Evolutionary conservation across 768 basidiomycete species (phyloP), one percentile per base, ranked within the genome.

Genomic region (Serendipita sp.): DNA sequence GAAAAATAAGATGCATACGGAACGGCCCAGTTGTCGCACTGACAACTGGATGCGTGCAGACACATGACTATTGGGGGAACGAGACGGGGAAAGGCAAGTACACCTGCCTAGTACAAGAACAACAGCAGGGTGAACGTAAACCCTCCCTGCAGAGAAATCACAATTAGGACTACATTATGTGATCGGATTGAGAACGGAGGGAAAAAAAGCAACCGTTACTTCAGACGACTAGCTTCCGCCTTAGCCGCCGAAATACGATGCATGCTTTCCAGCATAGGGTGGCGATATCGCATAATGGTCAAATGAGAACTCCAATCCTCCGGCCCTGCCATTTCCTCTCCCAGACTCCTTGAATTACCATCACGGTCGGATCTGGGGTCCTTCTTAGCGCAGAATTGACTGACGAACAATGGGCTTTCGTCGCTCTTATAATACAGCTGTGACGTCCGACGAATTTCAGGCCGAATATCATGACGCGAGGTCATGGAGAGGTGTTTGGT

Each of bases 401-500:
- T 51, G 30, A 51, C 48, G 16, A 51, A 51, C 18, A 51, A n/a
- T 7, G 48, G 48, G 30, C 30, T 51, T 8, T 51, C 48, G 48
- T 51, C 48, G 8, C n/a, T 41, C 38, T 41, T 41, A 13, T 41
- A 41, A 41, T 41, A 41, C 38, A 41, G 38, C 38, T 41, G 38
- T 41, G 38, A 41, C 5, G 38, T 41, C 5, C 48, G 48, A 5
- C 48, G 48, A 8, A 51, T 32, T 7, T 51, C 48, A 8, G 48
- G 48, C n/a, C 48, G 5, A 7, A 51, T 16, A 51, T 51, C 48
- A 51, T 7, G n/a, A 5, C 48, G 48, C 8, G 48, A 51, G n/a
- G 48, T 51, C 16, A 51, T 51, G 48, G 48, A 51, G 48, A 51
- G 48, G n/a, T 51, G 48, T 28, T 60, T 60, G 56, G 56, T 60